Evolutionary conservation across 192 early-diverging fungal species (phyloP), one percentile per base, ranked within the genome.

Genomic region (Linnemannia schmuckeri): DNA sequence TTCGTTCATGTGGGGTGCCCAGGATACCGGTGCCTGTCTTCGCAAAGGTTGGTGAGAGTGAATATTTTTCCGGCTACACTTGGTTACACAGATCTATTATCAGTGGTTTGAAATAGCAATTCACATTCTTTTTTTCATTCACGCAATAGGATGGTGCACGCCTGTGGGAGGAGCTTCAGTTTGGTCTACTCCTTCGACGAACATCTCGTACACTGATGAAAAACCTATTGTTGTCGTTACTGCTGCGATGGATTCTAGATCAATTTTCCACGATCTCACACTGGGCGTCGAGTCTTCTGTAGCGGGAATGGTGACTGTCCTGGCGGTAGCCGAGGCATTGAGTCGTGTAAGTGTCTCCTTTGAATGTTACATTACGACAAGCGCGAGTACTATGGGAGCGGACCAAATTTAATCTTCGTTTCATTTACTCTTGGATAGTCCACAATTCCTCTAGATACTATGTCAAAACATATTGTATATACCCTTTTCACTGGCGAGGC

Each of bases 401-500:
- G 81, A 55, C 40, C 42, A 77, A 82, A 72, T 72, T 55, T 55
- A 38, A 22, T n/a, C 41, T 30, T 54, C 66, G 33, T 37, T 1
- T n/a, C 13, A 46, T 24, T 49, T 15, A 30, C 18, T 37, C 70
- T 44, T 18, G 7, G 35, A 18, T 68, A 92, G 93, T 90, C 93
- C 27, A 85, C 88, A 9, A 78, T 83, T 7, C 71, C 77, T 63
- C 66, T 93, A 9, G 76, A 83, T 17, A 38, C 82, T 5, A 88
- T 95, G 69, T 83, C 87, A 52, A 95, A 95, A 72, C 92, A 96
- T 80, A 93, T 97, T 35, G 22, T 97, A 38, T 97, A 95, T 85
- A 96, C 94, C 18, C 83, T 92, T 22, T 97, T 97, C 79, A 90
- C 91, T 30, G 93, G 90, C 20, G 96, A 97, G 83, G 72, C 93